These are phyloP conservation scores for Eremothecium sinecaudum DNA, from an alignment of 1,139 yeast species.

Conservation along the genomic window DNA sequence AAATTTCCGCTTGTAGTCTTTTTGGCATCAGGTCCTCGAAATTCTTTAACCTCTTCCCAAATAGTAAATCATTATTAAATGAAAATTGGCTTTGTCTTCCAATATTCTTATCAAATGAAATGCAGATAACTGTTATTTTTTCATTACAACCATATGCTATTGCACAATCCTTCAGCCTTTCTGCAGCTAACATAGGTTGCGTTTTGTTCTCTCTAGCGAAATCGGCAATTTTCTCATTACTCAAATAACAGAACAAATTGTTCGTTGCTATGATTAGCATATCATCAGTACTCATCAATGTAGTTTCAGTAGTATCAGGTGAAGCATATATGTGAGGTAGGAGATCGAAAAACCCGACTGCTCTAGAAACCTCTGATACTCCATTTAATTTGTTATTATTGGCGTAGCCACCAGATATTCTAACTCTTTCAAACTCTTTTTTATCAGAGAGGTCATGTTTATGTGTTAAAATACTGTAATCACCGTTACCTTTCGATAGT, in stretches of 20 bases:
- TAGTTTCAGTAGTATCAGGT: slow-evolving; percentile 61
- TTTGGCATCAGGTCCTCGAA: slow-evolving; percentile 74
- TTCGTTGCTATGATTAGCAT: slow-evolving; percentile 79
- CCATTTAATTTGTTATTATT: slow-evolving; percentile 84
- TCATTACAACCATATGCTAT: slow-evolving; percentile 83
- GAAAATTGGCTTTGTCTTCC: slow-evolving; percentile 39
- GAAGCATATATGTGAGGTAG: slow-evolving; percentile 87
- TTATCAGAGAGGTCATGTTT: slow-evolving; percentile 80
- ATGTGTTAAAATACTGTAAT: slow-evolving; percentile 58
- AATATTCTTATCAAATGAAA: slow-evolving; percentile 45
- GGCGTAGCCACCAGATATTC: slow-evolving; percentile 88
- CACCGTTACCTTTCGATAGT: slow-evolving; percentile 73
- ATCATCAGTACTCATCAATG: slow-evolving; percentile 64
- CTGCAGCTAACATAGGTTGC: slow-evolving; percentile 89
- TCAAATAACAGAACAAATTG: slow-evolving; percentile 76
- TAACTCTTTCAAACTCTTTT: slow-evolving; percentile 73
- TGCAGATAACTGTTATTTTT: slow-evolving; percentile 74
- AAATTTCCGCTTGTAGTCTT: slow-evolving; percentile 81
- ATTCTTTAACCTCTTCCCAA: slow-evolving; percentile 37
- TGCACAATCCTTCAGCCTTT: slow-evolving; percentile 86
- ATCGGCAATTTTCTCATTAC: slow-evolving; percentile 83
- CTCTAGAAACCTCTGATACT: slow-evolving; percentile 72
- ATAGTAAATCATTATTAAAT: slow-evolving; percentile 32
- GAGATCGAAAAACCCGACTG: slow-evolving; percentile 80
- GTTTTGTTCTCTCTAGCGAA: slow-evolving; percentile 73